Evolutionary conservation across 805 yeast species (phyloP).

Genomic region (Myxozyma mucilagina): DNA sequence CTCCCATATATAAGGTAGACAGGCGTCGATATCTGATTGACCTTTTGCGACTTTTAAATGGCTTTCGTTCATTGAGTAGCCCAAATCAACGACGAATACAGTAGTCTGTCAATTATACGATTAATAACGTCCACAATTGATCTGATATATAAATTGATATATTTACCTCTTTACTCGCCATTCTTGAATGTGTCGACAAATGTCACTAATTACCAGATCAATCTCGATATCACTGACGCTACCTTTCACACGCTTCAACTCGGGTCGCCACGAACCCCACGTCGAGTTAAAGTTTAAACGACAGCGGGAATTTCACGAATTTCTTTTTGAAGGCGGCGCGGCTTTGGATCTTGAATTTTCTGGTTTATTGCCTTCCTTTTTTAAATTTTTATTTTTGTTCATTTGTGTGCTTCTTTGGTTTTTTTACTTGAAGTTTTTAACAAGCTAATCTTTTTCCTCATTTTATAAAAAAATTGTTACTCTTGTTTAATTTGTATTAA

Average conservation of each 20-base stretch:
- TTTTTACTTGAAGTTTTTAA: too few species aligned
- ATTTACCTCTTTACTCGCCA: constrained; percentile 36
- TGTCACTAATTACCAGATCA: not conserved
- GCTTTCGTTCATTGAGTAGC: constrained; percentile 39
- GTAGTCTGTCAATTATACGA: constrained; percentile 40
- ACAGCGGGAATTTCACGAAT: too few species aligned
- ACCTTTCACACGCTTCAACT: not conserved
- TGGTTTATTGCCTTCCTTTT: too few species aligned
- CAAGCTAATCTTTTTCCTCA: too few species aligned
- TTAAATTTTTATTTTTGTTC: too few species aligned
- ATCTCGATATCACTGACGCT: not conserved
- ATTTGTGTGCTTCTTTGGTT: too few species aligned
- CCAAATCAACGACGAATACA: constrained; percentile 53
- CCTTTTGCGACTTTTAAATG: constrained; percentile 19
- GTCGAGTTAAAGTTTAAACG: too few species aligned
- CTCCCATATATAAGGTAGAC: constrained; percentile 46
- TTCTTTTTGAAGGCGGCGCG: too few species aligned
- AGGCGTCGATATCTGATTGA: constrained; percentile 22
- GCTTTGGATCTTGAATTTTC: too few species aligned
- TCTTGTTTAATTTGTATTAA: not conserved
- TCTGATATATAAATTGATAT: not conserved
- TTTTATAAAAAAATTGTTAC: not conserved
- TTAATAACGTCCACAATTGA: not conserved
- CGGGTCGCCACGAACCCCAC: not conserved
- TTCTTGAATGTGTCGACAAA: not conserved